Evolutionary conservation across 106 monocot species (phyloP), one percentile per base, ranked within the genome.

Genomic region (Dendrobium chrysotoxum): DNA sequence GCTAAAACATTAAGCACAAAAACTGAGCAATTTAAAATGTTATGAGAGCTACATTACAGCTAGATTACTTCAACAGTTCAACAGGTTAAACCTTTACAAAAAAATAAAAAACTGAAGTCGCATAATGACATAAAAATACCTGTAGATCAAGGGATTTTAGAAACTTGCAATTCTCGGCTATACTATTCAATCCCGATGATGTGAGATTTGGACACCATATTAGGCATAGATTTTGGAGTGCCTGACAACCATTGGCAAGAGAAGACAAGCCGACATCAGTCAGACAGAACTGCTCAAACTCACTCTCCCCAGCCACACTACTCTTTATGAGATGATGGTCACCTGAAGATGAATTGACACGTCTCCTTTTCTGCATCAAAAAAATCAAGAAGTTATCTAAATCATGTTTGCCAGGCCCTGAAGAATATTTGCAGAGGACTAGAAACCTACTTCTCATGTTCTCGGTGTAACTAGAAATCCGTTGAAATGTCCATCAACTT

Each of bases 181-280:
- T 82, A 28, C 86, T 95, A 80, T 78, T 80, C 78, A 99, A 84
- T 10, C 95, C 99, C 5, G 57, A 35, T 67, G 86, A 88, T 40
- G 99, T 88, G 79, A 95, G 77, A 70, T 85, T 84, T 47, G 93
- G 88, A 84, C 99, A 99, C 95, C 99, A 95, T 1, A 89, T 86
- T 65, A 99, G 81, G 80, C 91, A 93, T 77, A 99, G 73, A 23
- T 87, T 92, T 54, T 95, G 87, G 64, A 99, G 98, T 46, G 42
- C 46, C 77, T 79, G 83, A 58, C 95, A 99, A 16, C 83, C 91
- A 35, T 45, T 64, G 7, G 93, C 91, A 72, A 99, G 89, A 80
- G 80, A 78, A 79, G 80, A 57, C 18, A 99, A 80, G 46, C 95
- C 93, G 44, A 79, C 82, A 90, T 99, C 98, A 64, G 92, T 87